phyloP scores from a whole-genome alignment of 257 asterid genomes.

The Orobanche coerulescens region DNA sequence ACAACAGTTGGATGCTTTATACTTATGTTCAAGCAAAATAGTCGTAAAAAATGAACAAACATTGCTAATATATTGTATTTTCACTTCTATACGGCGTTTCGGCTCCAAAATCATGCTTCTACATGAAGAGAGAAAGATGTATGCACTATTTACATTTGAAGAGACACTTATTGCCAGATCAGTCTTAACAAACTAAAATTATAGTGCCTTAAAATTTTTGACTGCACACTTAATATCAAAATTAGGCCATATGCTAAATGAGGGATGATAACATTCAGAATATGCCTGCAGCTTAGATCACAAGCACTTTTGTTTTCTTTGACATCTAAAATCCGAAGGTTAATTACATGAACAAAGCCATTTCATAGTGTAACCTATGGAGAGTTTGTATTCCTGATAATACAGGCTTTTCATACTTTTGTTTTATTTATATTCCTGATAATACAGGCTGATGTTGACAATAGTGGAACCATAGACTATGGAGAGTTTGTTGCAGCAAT shows the following conservation, averaged over 20 bases:
- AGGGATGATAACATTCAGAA: neutral
- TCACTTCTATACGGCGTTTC: neutral
- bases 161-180: too few species aligned
- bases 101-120: neutral
- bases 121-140: too few species aligned
- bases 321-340: neutral
- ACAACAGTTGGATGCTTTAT: neutral
- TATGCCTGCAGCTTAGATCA: neutral
- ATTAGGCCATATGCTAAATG: neutral
- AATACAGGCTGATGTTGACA: conserved; percentile 80
- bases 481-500: conserved; percentile 91
- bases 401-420: too few species aligned
- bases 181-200: too few species aligned
- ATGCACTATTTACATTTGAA: too few species aligned
- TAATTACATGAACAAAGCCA: neutral
- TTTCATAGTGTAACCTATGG: neutral
- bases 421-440: neutral
- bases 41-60: neutral
- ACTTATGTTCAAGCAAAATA: too few species aligned
- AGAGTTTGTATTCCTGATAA: too few species aligned
- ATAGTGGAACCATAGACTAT: conserved; percentile 83
- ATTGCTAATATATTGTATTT: neutral
- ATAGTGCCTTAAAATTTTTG: too few species aligned
- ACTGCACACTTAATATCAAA: neutral
- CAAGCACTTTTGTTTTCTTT: neutral